Conservation (phyloP, 1,284 basidiomycete genomes). For the Volvariella surrecta region DNA sequence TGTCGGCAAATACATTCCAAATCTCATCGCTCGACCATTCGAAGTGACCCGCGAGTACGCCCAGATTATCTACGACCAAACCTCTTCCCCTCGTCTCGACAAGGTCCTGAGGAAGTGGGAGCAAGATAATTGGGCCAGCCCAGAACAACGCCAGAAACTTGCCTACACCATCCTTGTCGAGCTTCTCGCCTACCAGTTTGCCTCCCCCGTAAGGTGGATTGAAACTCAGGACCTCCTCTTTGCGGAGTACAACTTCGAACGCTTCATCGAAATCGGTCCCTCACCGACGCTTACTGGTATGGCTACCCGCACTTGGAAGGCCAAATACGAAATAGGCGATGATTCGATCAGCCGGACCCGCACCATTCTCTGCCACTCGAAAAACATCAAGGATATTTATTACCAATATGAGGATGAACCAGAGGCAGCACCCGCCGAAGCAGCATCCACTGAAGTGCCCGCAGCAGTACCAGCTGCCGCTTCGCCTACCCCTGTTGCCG, state of each 20-base stretch:
- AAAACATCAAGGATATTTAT: conserved; percentile 95
- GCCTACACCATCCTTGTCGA: conserved; percentile 96
- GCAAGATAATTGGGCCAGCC: conserved; percentile 78
- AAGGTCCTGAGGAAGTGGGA: conserved; percentile 94
- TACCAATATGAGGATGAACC: conserved; percentile 93
- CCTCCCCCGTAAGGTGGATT: conserved; percentile 96
- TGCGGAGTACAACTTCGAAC: conserved; percentile 83
- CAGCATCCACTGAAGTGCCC: conserved; percentile 21
- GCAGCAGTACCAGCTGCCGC: conserved; percentile 30
- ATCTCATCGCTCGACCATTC: conserved; percentile 94
- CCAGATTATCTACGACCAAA: conserved; percentile 93
- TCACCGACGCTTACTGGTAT: conserved; percentile 95
- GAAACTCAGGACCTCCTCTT: conserved; percentile 97
- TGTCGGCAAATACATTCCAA: conserved; percentile 93
- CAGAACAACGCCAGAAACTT: conserved; percentile 82
- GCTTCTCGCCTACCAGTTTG: conserved; percentile 94
- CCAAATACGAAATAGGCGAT: conserved; percentile 91
- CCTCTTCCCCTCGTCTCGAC: conserved; percentile 87
- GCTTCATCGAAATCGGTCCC: conserved; percentile 93
- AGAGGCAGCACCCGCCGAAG: conserved; percentile 39
- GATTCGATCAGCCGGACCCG: conserved; percentile 79
- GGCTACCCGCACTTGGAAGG: conserved; percentile 91
- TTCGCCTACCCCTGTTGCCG: conserved; percentile 34
- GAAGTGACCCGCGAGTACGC: conserved; percentile 86
- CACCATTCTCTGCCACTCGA: conserved; percentile 86